Evolutionary conservation across 2,329 filamentous ascomycete species (phyloP), one percentile per base, ranked within the genome.

Genomic region (Colletotrichum sp.): DNA sequence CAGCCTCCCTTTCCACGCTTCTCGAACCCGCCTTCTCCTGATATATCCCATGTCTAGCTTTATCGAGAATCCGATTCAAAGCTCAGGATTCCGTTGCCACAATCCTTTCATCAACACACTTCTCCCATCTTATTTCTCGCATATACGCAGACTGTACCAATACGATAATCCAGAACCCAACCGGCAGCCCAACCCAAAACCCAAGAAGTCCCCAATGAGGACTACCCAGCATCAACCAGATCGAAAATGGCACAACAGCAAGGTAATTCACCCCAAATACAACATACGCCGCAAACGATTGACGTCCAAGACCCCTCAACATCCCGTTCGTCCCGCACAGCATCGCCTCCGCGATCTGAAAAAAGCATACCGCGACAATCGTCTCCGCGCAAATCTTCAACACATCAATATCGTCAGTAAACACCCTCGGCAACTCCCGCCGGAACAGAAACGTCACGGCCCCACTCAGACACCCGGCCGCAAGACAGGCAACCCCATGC

Each of bases 361-460:
- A 52, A 8, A 52, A 21, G 6, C n/a, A 52, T 0, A 52, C n/a
- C 0, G 44, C 44, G 0, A 4, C 44, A 13, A 52, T 21, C 3
- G 44, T 52, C 44, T 52, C 6, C 44, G 10, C n/a, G 1, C n/a
- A 21, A 8, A 52, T 52, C 2, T 0, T 21, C 10, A 52, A 52
- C 6, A 21, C 44, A 3, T 21, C 44, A 21, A 2, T 10, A 21
- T 52, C 44, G 1, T 52, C 6, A 52, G 18, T 52, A 52, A 52
- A 52, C n/a, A 52, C 2, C 44, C 44, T 13, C n/a, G 44, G 44
- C 44, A 21, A 13, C 6, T 3, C 18, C n/a, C 44, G 10, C 10
- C n/a, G 44, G 10, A 52, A 9, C 44, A 52, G 4, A 21, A 21
- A 21, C n/a, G 44, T 52, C n/a, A 52, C 44, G 2, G 44, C n/a